Evolutionary conservation across 2,329 filamentous ascomycete species (phyloP).

Genomic region (Aspergillus sp.): DNA sequence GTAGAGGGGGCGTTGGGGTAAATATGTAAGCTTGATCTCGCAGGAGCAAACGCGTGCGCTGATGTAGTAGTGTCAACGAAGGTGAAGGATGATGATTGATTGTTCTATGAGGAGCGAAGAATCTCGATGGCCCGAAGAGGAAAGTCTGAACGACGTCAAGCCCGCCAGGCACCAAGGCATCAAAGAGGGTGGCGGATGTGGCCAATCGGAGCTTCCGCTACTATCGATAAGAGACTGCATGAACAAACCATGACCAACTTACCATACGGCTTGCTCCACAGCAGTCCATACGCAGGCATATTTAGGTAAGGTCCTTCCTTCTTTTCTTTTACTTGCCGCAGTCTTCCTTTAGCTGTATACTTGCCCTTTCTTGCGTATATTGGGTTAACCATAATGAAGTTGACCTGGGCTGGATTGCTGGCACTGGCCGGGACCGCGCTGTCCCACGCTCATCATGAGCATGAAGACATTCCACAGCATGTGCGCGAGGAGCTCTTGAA

Average conservation of each 20-base stretch:
- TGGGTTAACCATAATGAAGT: slow-evolving; percentile 27
- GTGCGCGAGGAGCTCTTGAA: slow-evolving; percentile 43
- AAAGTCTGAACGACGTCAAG: slow-evolving; percentile 36
- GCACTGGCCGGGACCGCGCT: slow-evolving; percentile 33
- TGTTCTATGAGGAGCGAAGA: slow-evolving; percentile 11
- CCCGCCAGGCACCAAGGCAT: slow-evolving; percentile 18
- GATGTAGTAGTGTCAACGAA: not conserved
- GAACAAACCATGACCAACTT: not conserved
- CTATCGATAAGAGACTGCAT: slow-evolving; percentile 22
- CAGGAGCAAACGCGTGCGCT: not conserved
- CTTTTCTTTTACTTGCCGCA: not conserved
- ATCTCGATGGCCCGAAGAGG: slow-evolving; percentile 27
- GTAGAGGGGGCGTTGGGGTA: not conserved
- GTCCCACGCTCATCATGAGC: slow-evolving; percentile 41
- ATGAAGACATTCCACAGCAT: slow-evolving; percentile 39
- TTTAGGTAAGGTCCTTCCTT: not conserved
- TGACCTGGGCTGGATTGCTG: slow-evolving; percentile 29
- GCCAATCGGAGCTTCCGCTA: slow-evolving; percentile 17
- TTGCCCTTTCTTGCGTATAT: not conserved
- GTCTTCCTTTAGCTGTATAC: not conserved
- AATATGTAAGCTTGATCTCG: not conserved
- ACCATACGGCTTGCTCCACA: slow-evolving; percentile 12
- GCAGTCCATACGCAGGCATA: slow-evolving; percentile 1
- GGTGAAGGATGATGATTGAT: not conserved
- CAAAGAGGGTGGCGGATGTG: not conserved